Evolutionary conservation across 225 moss, liverwort and hornwort species (phyloP), one percentile per base, ranked within the genome.

Genomic region (Anthoceros angustus): DNA sequence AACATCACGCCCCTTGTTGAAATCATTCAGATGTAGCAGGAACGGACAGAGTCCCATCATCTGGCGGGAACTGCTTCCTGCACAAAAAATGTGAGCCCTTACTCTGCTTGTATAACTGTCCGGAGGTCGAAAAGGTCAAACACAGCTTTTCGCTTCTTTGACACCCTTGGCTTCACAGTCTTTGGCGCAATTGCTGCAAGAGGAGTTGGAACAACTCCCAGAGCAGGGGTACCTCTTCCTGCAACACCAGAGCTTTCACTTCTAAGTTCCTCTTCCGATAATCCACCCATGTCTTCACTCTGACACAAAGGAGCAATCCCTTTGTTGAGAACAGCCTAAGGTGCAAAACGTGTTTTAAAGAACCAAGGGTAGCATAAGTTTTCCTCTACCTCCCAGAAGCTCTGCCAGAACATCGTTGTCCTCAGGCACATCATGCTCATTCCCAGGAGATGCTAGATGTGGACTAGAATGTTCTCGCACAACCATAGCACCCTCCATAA

Each of bases 51-150:
- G 50, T 16, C 50, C 21, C 4, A 41, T 6, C 26, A 14, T 14
- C 14, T 38, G 24, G 18, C 14, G 6, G 18, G 7, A 64, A 11
- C 64, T 26, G 12, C 64, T 23, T 18, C 9, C 39, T 39, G 12
- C 8, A 39, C 9, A 2, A 24, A 6, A 61, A 62, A 11, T 18
- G 64, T 68, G 48, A 41, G 45, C 40, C 76, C 98, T 82, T 79
- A 98, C 98, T 98, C 98, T 83, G 92, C 98, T 40, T 79, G 77
- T 41, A 98, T 64, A 64, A 92, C 88, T 66, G 84, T 87, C 39
- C 68, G 74, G 61, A 84, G 80, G 63, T 98, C 98, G 66, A 92
- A 69, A 62, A 84, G 80, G 65, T 98, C 98, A 69, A 92, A 69
- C 2, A 89, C 70, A 75, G 82, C 79, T 76, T 98, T 98, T 73